A percentile compares a stretch with the other conserved stretches of the same genome.
phyloP scores from a whole-genome alignment of 2,329 filamentous ascomycete species.

The Raffaelea ambrosiae region DNA sequence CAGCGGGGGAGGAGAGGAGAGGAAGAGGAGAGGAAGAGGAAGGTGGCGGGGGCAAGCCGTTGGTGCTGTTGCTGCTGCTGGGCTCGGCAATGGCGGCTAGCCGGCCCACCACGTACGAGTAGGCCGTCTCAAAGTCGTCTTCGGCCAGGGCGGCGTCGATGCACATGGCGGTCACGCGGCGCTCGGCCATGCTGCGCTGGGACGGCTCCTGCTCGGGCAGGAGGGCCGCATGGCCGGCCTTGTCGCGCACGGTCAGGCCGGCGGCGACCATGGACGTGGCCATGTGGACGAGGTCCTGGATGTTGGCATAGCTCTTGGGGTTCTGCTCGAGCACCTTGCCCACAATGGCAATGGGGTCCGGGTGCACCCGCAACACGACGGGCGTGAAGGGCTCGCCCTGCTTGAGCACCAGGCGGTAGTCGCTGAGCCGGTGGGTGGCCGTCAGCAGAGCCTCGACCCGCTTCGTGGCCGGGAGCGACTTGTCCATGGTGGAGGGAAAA shows the following conservation, averaged over 20 bases:
- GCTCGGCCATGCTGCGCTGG: constrained; percentile 38
- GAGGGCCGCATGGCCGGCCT: no score
- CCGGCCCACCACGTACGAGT: constrained; percentile 71
- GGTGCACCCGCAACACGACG: constrained; percentile 66
- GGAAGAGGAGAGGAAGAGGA: no score
- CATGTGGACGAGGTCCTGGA: constrained; percentile 65
- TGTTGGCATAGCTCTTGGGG: constrained; percentile 60
- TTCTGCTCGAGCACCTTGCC: constrained; percentile 71
- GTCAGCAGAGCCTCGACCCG: constrained; percentile 56
- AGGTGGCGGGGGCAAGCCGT: no score
- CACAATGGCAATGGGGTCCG: constrained; percentile 66
- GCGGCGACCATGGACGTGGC: constrained; percentile 58
- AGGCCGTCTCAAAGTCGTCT: constrained; percentile 78
- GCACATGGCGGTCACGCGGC: constrained; percentile 70
- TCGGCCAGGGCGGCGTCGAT: constrained; percentile 68
- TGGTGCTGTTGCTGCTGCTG: constrained; percentile 9
- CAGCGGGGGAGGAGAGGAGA: no score
- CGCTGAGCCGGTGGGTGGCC: constrained; percentile 66
- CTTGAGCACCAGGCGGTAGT: constrained; percentile 69
- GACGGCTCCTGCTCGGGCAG: no score
- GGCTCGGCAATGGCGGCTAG: constrained; percentile 33
- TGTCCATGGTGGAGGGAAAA: constrained; percentile 50
- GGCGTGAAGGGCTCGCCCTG: constrained; percentile 75
- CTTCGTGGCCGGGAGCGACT: constrained; percentile 40
- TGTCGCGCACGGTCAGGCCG: constrained; percentile 28